Conservation (phyloP, 2,329 filamentous ascomycete species). For the Sordariomycetes sp. region DNA sequence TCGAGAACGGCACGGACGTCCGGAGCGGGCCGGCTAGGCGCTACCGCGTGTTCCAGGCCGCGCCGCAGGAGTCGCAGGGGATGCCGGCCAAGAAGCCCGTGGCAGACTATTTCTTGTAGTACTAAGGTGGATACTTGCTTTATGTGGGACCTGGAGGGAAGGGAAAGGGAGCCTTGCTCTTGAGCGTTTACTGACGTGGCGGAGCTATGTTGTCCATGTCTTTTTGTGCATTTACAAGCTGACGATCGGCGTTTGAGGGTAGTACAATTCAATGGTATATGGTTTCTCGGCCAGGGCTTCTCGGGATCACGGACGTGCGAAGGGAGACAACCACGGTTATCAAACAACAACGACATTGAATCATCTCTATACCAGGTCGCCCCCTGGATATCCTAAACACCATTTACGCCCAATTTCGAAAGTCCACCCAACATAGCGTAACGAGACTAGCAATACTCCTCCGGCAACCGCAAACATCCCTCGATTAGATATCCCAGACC, state of each 20-base stretch:
- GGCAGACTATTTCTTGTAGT: constrained; percentile 83
- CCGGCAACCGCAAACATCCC: too few relatives aligned
- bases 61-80: constrained; percentile 86
- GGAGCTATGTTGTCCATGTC: not conserved
- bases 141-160: not conserved
- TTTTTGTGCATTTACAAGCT: not conserved
- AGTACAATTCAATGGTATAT: not conserved
- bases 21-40: constrained; percentile 68
- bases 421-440: too few relatives aligned
- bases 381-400: too few relatives aligned
- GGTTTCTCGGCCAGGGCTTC: not conserved
- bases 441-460: too few relatives aligned
- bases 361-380: not conserved
- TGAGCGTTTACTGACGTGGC: not conserved
- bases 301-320: not conserved
- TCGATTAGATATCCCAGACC: not conserved
- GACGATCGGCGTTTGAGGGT: not conserved
- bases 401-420: too few relatives aligned
- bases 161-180: not conserved
- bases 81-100: constrained; percentile 99
- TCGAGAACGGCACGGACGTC: constrained; percentile 30
- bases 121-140: not conserved
- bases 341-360: not conserved
- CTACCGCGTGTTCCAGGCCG: constrained; percentile 93
- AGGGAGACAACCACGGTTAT: not conserved